Evolutionary conservation across 1,139 yeast genomes (phyloP).

Genomic region (Lodderomyces theae): DNA sequence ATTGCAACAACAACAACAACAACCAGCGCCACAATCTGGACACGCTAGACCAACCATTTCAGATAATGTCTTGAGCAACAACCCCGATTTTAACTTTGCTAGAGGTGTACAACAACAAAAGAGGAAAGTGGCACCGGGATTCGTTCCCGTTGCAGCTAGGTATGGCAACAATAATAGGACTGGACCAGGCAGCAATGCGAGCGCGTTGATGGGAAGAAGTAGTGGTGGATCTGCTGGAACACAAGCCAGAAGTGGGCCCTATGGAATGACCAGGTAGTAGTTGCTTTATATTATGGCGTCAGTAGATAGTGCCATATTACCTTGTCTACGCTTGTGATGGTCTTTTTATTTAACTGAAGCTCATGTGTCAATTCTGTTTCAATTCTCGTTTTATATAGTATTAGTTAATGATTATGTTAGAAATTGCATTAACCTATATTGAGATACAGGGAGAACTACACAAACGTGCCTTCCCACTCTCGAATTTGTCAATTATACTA

Average conservation of each 20-base stretch:
- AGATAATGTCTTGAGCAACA: slow-evolving; percentile 46
- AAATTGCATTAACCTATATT: background rate
- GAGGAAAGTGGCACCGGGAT: slow-evolving; percentile 21
- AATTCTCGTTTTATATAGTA: slow-evolving; percentile 2
- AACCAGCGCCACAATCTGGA: slow-evolving; percentile 3
- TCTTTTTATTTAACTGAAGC: too few relatives aligned
- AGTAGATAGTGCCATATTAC: too few relatives aligned
- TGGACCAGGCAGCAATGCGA: slow-evolving; percentile 14
- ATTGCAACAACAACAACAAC: slow-evolving; percentile 5
- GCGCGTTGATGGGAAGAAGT: slow-evolving; percentile 14
- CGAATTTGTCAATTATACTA: background rate
- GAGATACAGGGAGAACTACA: too few relatives aligned
- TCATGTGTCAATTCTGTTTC: background rate
- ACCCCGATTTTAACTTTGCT: slow-evolving; percentile 58
- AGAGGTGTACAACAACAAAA: slow-evolving; percentile 22
- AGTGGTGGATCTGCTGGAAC: slow-evolving; percentile 12
- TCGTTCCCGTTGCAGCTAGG: slow-evolving; percentile 20
- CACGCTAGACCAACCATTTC: slow-evolving; percentile 37
- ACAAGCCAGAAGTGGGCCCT: slow-evolving; percentile 19
- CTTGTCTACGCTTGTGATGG: too few relatives aligned
- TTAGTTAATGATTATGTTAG: slow-evolving; percentile 4
- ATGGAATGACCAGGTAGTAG: slow-evolving; percentile 18
- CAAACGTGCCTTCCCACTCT: too few relatives aligned
- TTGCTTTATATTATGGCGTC: too few relatives aligned
- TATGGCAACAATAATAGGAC: slow-evolving; percentile 15